These are phyloP conservation scores for Sclerotinia nivalis DNA, from an alignment of 2,329 filamentous ascomycete species.

Conservation along the genomic window DNA sequence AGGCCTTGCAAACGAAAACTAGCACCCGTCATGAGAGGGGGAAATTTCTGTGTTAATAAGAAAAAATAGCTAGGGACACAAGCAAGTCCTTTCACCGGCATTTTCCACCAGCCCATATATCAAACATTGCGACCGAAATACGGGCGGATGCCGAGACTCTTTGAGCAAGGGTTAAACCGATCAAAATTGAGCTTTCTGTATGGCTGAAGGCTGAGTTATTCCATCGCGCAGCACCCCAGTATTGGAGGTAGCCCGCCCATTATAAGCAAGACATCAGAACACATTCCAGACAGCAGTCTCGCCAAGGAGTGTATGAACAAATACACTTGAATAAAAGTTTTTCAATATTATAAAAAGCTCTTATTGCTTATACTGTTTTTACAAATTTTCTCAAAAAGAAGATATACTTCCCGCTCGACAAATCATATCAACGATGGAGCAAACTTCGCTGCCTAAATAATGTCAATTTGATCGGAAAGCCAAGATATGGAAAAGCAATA, in stretches of 20 bases:
- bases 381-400: neutral
- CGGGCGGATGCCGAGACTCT: conserved; percentile 7
- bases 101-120: neutral
- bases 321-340: neutral
- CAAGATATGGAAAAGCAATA: conserved; percentile 16
- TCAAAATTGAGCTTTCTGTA: neutral
- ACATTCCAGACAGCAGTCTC: neutral
- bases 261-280: neutral
- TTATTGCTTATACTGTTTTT: conserved; percentile 1
- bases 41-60: neutral
- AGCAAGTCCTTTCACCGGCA: neutral
- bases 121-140: neutral
- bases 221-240: neutral
- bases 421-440: neutral
- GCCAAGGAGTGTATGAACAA: neutral
- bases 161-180: neutral
- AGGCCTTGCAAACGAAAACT: neutral
- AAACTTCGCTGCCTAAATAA: conserved; percentile 19
- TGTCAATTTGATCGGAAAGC: neutral
- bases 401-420: neutral
- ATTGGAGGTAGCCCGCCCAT: neutral
- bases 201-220: conserved; percentile 17
- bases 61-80: neutral
- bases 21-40: neutral
- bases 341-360: neutral